Evolutionary conservation across 2,329 filamentous ascomycete species (phyloP), one percentile per base, ranked within the genome.

Genomic region (Fusarium sulawesiense): DNA sequence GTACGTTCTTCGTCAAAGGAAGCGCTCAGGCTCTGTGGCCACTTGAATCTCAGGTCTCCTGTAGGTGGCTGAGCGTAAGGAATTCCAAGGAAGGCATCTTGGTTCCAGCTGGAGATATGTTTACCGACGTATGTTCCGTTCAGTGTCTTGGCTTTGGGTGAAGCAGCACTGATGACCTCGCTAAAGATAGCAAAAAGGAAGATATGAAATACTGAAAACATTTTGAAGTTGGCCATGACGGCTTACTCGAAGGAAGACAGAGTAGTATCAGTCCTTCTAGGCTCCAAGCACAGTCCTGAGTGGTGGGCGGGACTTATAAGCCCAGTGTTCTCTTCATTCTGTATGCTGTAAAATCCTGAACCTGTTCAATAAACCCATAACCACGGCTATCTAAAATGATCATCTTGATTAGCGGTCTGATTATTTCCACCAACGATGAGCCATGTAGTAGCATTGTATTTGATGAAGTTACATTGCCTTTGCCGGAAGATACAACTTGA

Each of bases 51-150:
- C 7, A 82, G 71, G 4, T 75, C 56, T 1, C 78, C 79, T 10
- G 78, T 60, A 1, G 81, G 80, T 10, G 80, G 77, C 50, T 82
- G 78, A 6, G 81, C 81, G 41, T 78, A 82, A 1, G 80, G 79
- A 4, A 82, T 79, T 7, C 81, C 81, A 3, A 83, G 68, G 58
- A 83, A 83, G 23, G 66, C 78, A 58, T 82, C 80, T 54, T 83
- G 81, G 4, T 70, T 27, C 78, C 78, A 82, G 10, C 55, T 66
- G 0, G 75, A 45, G 8, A 82, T 63, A 40, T 80, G 70, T 3
- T 74, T 66, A 10, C 80, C 81, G 10, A 60, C 32, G 27, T 76
- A 76, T 2, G 73, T 76, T 18, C 75, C 75, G 30, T 76, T 76
- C 6, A 70, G 10, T 1, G 72, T 74, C 23, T 60, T 59, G n/a